Evolutionary conservation across 352 stramenopile species (phyloP).

Genomic region (Globisporangium barbulae): DNA sequence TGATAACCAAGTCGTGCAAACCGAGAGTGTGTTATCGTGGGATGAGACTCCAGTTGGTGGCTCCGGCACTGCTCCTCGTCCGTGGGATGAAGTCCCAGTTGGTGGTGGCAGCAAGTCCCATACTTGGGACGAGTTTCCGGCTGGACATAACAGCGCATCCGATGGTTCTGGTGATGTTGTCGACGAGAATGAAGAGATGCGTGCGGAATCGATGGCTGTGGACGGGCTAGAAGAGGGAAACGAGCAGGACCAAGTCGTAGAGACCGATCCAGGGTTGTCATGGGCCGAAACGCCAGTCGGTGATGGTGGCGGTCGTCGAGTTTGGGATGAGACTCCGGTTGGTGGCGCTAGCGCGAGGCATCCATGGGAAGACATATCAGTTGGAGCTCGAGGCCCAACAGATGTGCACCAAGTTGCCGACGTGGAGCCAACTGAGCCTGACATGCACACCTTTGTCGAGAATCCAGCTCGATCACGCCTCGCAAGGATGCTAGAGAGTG

Average conservation of each 20-base stretch:
- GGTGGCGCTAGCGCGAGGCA: background rate
- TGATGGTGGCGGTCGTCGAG: background rate
- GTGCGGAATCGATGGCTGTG: background rate
- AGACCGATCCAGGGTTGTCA: background rate
- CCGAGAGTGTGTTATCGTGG: background rate
- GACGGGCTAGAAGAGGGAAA: background rate
- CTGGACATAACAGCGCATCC: background rate
- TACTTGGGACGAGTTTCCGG: constrained; percentile 7
- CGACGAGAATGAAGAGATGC: constrained; percentile 4
- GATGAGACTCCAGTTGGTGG: constrained; percentile 8
- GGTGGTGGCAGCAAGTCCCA: constrained; percentile 1
- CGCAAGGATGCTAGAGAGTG: constrained; percentile 2
- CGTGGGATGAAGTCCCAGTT: constrained; percentile 1
- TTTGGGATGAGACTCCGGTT: background rate
- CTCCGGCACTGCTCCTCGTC: background rate
- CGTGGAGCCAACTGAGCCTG: background rate
- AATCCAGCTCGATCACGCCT: background rate
- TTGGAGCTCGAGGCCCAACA: background rate
- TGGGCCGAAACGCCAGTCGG: constrained; percentile 1
- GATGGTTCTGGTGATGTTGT: background rate
- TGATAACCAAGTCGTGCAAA: background rate
- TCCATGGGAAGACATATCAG: constrained; percentile 2
- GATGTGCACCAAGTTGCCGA: background rate
- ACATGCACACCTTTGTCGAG: background rate
- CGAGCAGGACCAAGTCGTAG: background rate